A percentile compares a stretch with the other conserved stretches of the same genome.
These are phyloP conservation scores for Polyporus arcularius DNA, from an alignment of 768 basidiomycete species.

Conservation along the genomic window DNA sequence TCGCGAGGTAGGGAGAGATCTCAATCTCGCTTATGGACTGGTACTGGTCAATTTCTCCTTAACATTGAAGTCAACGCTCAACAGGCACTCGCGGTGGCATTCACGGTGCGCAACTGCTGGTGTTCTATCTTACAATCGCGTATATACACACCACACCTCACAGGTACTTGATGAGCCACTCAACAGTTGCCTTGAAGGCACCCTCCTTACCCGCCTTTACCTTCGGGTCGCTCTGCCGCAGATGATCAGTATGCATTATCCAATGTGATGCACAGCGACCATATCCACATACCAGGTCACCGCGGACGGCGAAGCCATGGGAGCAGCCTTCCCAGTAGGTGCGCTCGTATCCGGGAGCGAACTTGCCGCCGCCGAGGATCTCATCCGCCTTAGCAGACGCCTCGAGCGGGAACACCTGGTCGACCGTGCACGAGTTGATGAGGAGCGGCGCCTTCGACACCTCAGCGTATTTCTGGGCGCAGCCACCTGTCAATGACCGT, in stretches of 20 bases:
- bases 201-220: constrained; percentile 66
- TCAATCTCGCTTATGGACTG: too few relatives aligned
- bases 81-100: too few relatives aligned
- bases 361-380: constrained; percentile 41
- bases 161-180: constrained; percentile 49
- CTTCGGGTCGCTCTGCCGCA: constrained; percentile 45
- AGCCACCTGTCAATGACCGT: background rate
- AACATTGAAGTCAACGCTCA: too few relatives aligned
- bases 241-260: constrained; percentile 36
- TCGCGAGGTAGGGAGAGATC: constrained; percentile 55
- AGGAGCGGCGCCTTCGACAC: constrained; percentile 57
- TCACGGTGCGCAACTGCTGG: too few relatives aligned
- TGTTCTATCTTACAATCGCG: background rate
- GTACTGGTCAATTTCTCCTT: too few relatives aligned
- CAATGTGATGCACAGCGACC: background rate
- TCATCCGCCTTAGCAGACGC: constrained; percentile 35
- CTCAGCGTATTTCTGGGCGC: constrained; percentile 43
- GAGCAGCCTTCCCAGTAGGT: constrained; percentile 33
- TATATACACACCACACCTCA: background rate
- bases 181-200: constrained; percentile 56
- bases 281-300: constrained; percentile 31
- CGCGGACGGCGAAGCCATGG: constrained; percentile 44
- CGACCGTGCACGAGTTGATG: constrained; percentile 64
- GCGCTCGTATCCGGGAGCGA: constrained; percentile 40
- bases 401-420: constrained; percentile 56